Percentiles rank a stretch among this genome's conserved stretches.
phyloP scores from a whole-genome alignment of 2,329 filamentous ascomycete species.

The Thielaviopsis euricoi region DNA sequence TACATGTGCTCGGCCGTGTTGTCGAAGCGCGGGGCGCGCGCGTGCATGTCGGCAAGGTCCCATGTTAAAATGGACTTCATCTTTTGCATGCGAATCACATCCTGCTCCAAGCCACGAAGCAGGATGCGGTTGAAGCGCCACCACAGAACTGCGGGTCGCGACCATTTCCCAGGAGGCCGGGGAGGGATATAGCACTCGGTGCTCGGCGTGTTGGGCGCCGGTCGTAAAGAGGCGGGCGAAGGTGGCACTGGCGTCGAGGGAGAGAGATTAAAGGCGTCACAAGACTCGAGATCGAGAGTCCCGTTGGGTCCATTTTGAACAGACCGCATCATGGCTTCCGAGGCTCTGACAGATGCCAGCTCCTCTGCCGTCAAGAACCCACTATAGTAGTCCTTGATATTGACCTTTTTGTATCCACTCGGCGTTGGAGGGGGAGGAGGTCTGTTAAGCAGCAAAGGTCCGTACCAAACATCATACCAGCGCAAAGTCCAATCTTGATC shows the following conservation, averaged over 20 bases:
- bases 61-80: constrained; percentile 30
- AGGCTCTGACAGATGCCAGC: constrained; percentile 22
- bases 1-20: constrained; percentile 36
- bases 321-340: constrained; percentile 20
- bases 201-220: not conserved
- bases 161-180: constrained; percentile 24
- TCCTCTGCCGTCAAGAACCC: constrained; percentile 31
- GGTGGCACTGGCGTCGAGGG: constrained; percentile 12
- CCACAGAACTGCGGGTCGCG: constrained; percentile 22
- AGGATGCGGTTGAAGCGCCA: constrained; percentile 26
- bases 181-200: constrained; percentile 15
- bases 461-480: constrained; percentile 30
- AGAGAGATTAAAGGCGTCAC: constrained; percentile 19
- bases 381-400: constrained; percentile 31
- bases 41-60: constrained; percentile 32
- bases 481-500: constrained; percentile 34
- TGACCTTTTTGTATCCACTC: constrained; percentile 24
- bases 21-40: constrained; percentile 31
- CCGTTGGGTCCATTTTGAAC: constrained; percentile 15
- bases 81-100: constrained; percentile 30
- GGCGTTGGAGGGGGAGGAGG: constrained; percentile 21
- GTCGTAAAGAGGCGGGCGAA: not conserved
- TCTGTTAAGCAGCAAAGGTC: constrained; percentile 28
- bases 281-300: constrained; percentile 12
- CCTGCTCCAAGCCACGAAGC: constrained; percentile 31